Base-by-base conservation (phyloP, 2,329 filamentous ascomycete species). In the Neobulgaria alba region DNA sequence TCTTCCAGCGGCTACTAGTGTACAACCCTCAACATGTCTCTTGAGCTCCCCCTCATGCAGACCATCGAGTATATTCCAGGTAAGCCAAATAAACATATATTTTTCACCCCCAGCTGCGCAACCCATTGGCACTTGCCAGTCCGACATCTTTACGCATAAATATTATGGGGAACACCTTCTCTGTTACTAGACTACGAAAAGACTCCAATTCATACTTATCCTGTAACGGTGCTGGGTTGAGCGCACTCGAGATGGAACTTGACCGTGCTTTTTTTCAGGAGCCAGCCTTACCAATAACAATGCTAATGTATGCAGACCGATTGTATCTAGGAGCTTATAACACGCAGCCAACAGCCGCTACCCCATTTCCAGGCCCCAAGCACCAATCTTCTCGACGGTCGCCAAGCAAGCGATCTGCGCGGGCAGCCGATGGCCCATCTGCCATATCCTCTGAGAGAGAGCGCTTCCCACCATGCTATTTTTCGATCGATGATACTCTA, bases 11-110 rank as follows among this genome's bases (percentile, higher is more conserved):
- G 16, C 45, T 39, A 9, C 33, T 31, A 45, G 33, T 38, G 10
- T 32, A 35, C 31, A 43, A 19, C 23, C 15, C 7, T 53, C 46
- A 59, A 43, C 38, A 76, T 63, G 53, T 66, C 65, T 61, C 64
- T 63, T 55, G 63, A 60, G 54, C 65, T 68, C 32, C 72, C 63
- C 36, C 77, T 85, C 67, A 88, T 86, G 48, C 86, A 94, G 68
- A 79, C 95, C 56, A 89, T 95, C 61, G 89, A 95, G 70, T 95
- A 95, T 65, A 94, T 95, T 57, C 85, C 88, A 70, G 85, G 88
- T 94, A 72, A 57, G 77, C 41, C 42, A 33, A 23, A 43, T 33
- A 34, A 42, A 12, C 18, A 39, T 34, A 47, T 41, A 31, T 30
- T 36, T 30, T 39, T 42, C 30, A 21, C 23, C 14, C 30, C 1